These are phyloP conservation scores for Leishmania turanica DNA, from an alignment of 208 protist genomes.

Conservation along the genomic window DNA sequence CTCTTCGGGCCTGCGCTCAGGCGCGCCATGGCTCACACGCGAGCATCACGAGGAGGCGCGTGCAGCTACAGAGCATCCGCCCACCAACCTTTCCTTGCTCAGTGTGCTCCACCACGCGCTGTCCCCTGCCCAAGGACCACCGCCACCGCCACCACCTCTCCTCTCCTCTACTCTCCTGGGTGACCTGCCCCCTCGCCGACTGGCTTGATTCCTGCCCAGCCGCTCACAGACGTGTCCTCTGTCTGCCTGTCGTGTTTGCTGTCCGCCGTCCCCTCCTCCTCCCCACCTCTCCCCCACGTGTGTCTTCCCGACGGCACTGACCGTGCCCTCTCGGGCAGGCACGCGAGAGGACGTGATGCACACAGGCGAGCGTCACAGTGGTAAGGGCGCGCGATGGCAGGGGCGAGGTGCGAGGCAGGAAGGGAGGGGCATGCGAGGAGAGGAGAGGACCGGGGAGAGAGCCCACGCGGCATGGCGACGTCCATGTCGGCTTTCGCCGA, in stretches of 20 bases:
- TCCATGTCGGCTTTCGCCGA: background rate
- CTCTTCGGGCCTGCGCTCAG: background rate
- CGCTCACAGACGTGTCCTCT: background rate
- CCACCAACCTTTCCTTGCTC: background rate
- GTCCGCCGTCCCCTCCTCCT: background rate
- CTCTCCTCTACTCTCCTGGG: background rate
- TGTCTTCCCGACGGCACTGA: background rate
- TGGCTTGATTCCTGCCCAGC: background rate
- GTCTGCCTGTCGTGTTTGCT: background rate
- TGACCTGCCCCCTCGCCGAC: background rate
- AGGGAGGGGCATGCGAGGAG: background rate
- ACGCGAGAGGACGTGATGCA: background rate
- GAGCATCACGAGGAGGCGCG: background rate
- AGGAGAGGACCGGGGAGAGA: background rate
- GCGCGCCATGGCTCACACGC: background rate
- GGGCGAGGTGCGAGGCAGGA: background rate
- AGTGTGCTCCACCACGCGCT: background rate
- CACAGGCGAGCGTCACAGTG: background rate
- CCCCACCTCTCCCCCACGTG: too few species aligned
- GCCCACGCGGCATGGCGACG: background rate
- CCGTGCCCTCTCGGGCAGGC: background rate
- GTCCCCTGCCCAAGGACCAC: background rate
- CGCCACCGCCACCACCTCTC: background rate
- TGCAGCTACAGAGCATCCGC: background rate
- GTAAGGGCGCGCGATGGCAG: background rate